Percentiles rank a stretch among this genome's conserved stretches.
phyloP scores from a whole-genome alignment of 805 yeast species.

The Candida koratica region DNA sequence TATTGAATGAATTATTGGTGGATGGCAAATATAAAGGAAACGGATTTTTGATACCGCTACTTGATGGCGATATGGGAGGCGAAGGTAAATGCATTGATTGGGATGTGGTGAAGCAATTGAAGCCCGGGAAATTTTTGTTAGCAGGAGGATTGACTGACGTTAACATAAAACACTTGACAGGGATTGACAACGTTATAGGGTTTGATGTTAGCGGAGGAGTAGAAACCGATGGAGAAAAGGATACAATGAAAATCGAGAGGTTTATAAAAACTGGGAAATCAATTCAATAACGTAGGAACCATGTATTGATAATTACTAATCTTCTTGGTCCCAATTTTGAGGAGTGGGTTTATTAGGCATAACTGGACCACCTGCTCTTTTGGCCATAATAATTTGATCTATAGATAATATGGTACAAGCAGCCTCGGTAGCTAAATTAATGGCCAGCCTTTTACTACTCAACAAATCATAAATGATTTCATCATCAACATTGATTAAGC shows the following conservation, averaged over 20 bases:
- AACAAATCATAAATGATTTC: conserved; percentile 76
- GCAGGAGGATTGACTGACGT: conserved; percentile 89
- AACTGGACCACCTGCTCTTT: conserved; percentile 96
- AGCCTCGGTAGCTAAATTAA: conserved; percentile 92
- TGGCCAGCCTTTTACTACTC: conserved; percentile 78
- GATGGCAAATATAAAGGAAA: conserved; percentile 16
- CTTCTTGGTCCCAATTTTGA: conserved; percentile 96
- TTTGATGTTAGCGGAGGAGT: conserved; percentile 96
- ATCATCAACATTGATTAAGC: conserved; percentile 65
- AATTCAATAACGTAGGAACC: too few species aligned
- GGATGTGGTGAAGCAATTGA: conserved; percentile 40
- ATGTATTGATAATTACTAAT: too few species aligned
- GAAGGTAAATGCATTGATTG: conserved; percentile 82
- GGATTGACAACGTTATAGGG: conserved; percentile 66
- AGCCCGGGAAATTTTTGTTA: conserved; percentile 49
- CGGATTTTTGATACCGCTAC: conserved; percentile 53
- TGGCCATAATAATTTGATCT: conserved; percentile 98
- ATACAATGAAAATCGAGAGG: conserved; percentile 51
- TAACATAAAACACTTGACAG: conserved; percentile 56
- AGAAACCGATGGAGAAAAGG: conserved; percentile 75
- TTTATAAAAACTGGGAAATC: conserved; percentile 55
- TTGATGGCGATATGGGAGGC: conserved; percentile 91
- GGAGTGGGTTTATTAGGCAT: conserved; percentile 83
- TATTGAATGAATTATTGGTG: conserved; percentile 15
- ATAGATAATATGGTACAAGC: conserved; percentile 86